phyloP scores from a whole-genome alignment of 306 rosid genomes.

The Dicorynia guianensis region DNA sequence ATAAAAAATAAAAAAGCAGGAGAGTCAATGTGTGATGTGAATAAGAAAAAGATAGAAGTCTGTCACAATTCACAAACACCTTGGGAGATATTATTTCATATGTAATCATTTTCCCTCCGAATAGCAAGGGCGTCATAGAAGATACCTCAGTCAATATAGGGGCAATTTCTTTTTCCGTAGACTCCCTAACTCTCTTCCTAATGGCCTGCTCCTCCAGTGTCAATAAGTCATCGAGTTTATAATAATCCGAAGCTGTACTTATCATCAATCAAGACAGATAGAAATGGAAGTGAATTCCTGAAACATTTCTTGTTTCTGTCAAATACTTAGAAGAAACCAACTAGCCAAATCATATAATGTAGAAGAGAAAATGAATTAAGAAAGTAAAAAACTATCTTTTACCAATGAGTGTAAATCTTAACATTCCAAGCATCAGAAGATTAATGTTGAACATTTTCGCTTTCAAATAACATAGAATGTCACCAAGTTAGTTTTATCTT shows the following conservation, averaged over 20 bases:
- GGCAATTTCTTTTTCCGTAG: constrained; percentile 75
- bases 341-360: neutral
- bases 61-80: too few species aligned
- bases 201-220: constrained; percentile 70
- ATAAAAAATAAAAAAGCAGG: neutral
- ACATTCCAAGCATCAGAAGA: neutral
- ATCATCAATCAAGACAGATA: constrained; percentile 31
- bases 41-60: neutral
- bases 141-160: constrained; percentile 85
- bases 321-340: neutral
- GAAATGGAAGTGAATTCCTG: neutral
- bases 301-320: neutral
- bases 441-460: neutral
- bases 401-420: neutral
- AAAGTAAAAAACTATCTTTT: neutral
- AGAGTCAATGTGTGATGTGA: too few species aligned
- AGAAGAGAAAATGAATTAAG: constrained; percentile 4
- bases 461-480: neutral
- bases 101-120: constrained; percentile 1
- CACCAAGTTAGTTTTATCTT: neutral
- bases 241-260: constrained; percentile 74
- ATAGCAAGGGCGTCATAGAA: neutral
- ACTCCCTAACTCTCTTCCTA: constrained; percentile 68
- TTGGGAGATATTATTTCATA: neutral
- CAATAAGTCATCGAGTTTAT: constrained; percentile 65